phyloP scores from a whole-genome alignment of 768 basidiomycete genomes.

The Xerocomus spinulosus region DNA sequence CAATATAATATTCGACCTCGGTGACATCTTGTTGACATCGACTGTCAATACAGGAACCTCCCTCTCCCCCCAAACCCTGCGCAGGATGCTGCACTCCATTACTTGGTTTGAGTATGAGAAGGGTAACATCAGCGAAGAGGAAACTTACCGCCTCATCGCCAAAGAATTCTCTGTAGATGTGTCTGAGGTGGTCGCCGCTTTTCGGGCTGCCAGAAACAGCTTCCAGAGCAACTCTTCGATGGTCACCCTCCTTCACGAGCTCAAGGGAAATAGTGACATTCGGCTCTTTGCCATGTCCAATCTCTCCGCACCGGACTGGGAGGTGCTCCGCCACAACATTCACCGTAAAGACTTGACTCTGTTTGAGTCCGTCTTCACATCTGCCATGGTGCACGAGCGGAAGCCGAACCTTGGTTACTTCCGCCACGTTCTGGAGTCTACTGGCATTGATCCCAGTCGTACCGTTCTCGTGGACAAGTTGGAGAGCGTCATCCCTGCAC shows the following conservation, averaged over 20 bases:
- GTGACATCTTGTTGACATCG: slow-evolving; percentile 21
- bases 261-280: slow-evolving; percentile 3
- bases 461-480: slow-evolving; percentile 22
- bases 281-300: slow-evolving; percentile 23
- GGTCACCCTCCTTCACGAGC: slow-evolving; percentile 14
- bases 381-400: slow-evolving; percentile 14
- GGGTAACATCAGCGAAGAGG: slow-evolving; percentile 11
- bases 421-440: slow-evolving; percentile 11
- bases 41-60: slow-evolving; percentile 18
- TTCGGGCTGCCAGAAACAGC: slow-evolving; percentile 1
- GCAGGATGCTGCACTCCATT: slow-evolving; percentile 11
- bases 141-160: slow-evolving; percentile 6
- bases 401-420: slow-evolving; percentile 22
- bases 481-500: slow-evolving; percentile 19
- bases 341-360: slow-evolving; percentile 14
- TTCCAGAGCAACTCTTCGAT: slow-evolving; percentile 10
- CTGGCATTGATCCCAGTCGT: slow-evolving; percentile 16
- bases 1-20: slow-evolving; percentile 19
- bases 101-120: slow-evolving; percentile 23
- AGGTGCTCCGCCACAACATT: slow-evolving; percentile 11
- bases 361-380: slow-evolving; percentile 20
- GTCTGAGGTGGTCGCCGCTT: slow-evolving; percentile 9
- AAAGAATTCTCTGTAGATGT: slow-evolving; percentile 13
- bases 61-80: slow-evolving; percentile 8
- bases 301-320: slow-evolving; percentile 19